These are phyloP conservation scores for Nemania serpens DNA, from an alignment of 2,329 filamentous ascomycete genomes.

Conservation along the genomic window DNA sequence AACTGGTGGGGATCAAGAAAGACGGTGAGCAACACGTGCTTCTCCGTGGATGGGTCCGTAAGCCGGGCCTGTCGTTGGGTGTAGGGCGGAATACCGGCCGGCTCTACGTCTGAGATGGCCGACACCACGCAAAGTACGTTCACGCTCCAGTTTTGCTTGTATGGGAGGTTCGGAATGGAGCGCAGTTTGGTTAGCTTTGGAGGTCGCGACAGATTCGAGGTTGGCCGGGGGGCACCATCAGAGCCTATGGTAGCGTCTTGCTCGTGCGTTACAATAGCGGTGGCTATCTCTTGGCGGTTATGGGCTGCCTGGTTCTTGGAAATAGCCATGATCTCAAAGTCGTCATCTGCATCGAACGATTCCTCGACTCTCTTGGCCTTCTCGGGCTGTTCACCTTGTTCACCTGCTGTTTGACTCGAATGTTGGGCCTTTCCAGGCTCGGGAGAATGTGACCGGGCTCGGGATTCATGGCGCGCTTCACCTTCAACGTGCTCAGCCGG, in stretches of 20 bases:
- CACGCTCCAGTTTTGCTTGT: slow-evolving; percentile 62
- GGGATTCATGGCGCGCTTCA: background rate
- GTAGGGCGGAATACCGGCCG: slow-evolving; percentile 54
- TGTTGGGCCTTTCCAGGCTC: background rate
- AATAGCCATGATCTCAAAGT: slow-evolving; percentile 47
- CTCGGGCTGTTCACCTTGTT: slow-evolving; percentile 7
- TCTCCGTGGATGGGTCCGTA: slow-evolving; percentile 55
- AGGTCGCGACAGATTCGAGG: slow-evolving; percentile 48
- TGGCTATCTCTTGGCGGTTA: slow-evolving; percentile 28
- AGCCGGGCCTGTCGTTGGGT: slow-evolving; percentile 58
- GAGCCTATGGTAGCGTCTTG: slow-evolving; percentile 18
- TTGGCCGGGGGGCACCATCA: slow-evolving; percentile 43
- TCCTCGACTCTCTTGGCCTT: slow-evolving; percentile 13
- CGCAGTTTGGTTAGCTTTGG: slow-evolving; percentile 57
- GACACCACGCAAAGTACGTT: slow-evolving; percentile 59
- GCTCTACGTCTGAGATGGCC: slow-evolving; percentile 53
- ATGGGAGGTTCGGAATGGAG: slow-evolving; percentile 57
- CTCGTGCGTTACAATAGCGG: slow-evolving; percentile 4
- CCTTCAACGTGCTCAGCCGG: background rate
- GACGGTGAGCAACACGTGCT: slow-evolving; percentile 58
- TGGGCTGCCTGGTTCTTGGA: slow-evolving; percentile 30
- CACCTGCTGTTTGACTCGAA: background rate
- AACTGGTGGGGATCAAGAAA: slow-evolving; percentile 59
- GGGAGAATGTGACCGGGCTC: background rate
- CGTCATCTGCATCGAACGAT: slow-evolving; percentile 41